Evolutionary conservation across 257 asterid genomes (phyloP).

Genomic region (Verbascum thapsus): DNA sequence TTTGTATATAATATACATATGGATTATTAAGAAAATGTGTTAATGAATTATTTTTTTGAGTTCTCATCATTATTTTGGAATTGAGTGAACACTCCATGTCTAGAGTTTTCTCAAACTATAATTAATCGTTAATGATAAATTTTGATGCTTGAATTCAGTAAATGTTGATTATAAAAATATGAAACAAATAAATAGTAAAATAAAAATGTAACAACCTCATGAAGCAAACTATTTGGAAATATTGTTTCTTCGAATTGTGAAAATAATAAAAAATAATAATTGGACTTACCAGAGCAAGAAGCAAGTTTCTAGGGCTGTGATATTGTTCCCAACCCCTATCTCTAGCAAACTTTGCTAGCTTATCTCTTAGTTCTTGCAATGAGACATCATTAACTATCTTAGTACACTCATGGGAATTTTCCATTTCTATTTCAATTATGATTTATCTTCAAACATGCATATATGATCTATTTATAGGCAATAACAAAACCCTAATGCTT

Average conservation of each 20-base stretch:
- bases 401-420: slow-evolving; percentile 33
- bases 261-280: too few relatives aligned
- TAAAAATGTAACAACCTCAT: too few relatives aligned
- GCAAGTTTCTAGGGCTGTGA: slow-evolving; percentile 69
- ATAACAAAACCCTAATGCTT: background rate
- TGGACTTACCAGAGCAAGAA: slow-evolving; percentile 59
- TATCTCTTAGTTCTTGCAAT: slow-evolving; percentile 52
- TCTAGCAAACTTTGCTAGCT: slow-evolving; percentile 54
- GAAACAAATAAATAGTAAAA: background rate
- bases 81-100: too few relatives aligned
- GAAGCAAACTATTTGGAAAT: too few relatives aligned
- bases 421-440: slow-evolving; percentile 33
- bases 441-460: background rate
- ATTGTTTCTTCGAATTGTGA: too few relatives aligned
- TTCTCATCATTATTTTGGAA: too few relatives aligned
- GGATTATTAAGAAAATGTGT: too few relatives aligned
- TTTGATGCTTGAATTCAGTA: background rate
- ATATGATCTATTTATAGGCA: slow-evolving; percentile 35
- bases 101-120: too few relatives aligned
- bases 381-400: slow-evolving; percentile 55
- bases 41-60: too few relatives aligned
- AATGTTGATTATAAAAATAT: background rate
- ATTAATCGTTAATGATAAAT: too few relatives aligned
- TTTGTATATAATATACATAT: too few relatives aligned
- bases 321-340: slow-evolving; percentile 61